phyloP scores from a whole-genome alignment of 2,329 filamentous ascomycete species.

The Exophiala sideris region DNA sequence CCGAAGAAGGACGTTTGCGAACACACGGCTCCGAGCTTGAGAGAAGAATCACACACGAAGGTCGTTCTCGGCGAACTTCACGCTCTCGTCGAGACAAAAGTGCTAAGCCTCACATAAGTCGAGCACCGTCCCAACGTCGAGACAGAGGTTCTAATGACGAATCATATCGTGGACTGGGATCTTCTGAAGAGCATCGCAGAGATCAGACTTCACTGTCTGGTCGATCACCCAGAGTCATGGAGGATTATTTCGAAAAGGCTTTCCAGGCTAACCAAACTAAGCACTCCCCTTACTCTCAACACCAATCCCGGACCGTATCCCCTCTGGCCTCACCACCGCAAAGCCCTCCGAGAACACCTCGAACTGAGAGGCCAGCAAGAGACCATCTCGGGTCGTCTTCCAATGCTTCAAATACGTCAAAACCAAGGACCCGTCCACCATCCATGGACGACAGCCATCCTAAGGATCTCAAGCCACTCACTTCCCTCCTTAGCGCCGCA shows the following conservation, averaged over 20 bases:
- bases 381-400: constrained; percentile 22
- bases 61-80: constrained; percentile 14
- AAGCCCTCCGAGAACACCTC: constrained; percentile 28
- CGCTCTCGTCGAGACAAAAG: constrained; percentile 4
- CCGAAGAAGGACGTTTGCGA: constrained; percentile 21
- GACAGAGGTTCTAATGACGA: constrained; percentile 10
- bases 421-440: constrained; percentile 20
- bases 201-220: constrained; percentile 12
- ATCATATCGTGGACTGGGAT: constrained; percentile 1
- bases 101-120: constrained; percentile 1
- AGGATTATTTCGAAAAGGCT: constrained; percentile 26
- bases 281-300: constrained; percentile 1
- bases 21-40: constrained; percentile 9
- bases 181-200: constrained; percentile 9
- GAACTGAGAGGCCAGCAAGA: constrained; percentile 13
- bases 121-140: constrained; percentile 7
- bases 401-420: constrained; percentile 12
- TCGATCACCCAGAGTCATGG: constrained; percentile 20
- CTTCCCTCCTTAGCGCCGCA: constrained; percentile 26
- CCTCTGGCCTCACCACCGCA: constrained; percentile 28
- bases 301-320: constrained; percentile 23
- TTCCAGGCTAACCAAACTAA: constrained; percentile 23
- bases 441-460: constrained; percentile 25
- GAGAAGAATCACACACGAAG: constrained; percentile 4
- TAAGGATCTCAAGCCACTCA: constrained; percentile 24